Evolutionary conservation across 2,329 filamentous ascomycete species (phyloP).

Genomic region (Plectosphaerella sp.): DNA sequence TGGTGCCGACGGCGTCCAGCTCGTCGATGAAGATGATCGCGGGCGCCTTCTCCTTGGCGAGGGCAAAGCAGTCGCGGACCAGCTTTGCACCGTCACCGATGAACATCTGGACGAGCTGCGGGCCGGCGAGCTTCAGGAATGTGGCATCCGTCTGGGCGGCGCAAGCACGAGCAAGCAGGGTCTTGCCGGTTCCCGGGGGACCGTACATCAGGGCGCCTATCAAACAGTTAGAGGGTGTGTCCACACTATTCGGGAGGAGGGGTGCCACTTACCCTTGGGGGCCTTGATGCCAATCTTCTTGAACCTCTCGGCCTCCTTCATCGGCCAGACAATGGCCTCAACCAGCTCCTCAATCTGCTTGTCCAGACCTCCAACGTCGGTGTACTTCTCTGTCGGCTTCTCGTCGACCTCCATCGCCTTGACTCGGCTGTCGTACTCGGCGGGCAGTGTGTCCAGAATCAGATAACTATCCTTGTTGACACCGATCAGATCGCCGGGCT

Average conservation of each 20-base stretch:
- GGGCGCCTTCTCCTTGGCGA: slow-evolving; percentile 97
- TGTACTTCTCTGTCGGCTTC: slow-evolving; percentile 99
- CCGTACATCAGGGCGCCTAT: slow-evolving; percentile 97
- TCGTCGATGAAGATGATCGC: slow-evolving; percentile 99
- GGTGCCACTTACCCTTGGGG: slow-evolving; percentile 71
- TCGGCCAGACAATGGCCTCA: slow-evolving; percentile 97
- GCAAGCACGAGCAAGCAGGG: slow-evolving; percentile 88
- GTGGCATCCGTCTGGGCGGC: slow-evolving; percentile 97
- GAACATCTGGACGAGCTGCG: slow-evolving; percentile 99
- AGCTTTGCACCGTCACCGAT: slow-evolving; percentile 98
- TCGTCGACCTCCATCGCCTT: slow-evolving; percentile 99
- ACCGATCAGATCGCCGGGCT: slow-evolving; percentile 93
- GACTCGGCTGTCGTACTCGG: slow-evolving; percentile 97
- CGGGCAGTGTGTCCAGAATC: slow-evolving; percentile 91
- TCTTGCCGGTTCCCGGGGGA: slow-evolving; percentile 85
- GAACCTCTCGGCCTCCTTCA: slow-evolving; percentile 99
- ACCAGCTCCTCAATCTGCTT: slow-evolving; percentile 99
- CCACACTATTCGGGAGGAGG: neutral
- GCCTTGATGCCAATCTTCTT: slow-evolving; percentile 99
- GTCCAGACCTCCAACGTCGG: slow-evolving; percentile 92
- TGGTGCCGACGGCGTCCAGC: slow-evolving; percentile 95
- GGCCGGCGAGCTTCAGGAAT: slow-evolving; percentile 96
- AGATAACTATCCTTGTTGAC: slow-evolving; percentile 99
- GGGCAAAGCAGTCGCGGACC: slow-evolving; percentile 92
- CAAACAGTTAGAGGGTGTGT: neutral